These are phyloP conservation scores for Henckelia pumila DNA, from an alignment of 257 asterid genomes.

Conservation along the genomic window DNA sequence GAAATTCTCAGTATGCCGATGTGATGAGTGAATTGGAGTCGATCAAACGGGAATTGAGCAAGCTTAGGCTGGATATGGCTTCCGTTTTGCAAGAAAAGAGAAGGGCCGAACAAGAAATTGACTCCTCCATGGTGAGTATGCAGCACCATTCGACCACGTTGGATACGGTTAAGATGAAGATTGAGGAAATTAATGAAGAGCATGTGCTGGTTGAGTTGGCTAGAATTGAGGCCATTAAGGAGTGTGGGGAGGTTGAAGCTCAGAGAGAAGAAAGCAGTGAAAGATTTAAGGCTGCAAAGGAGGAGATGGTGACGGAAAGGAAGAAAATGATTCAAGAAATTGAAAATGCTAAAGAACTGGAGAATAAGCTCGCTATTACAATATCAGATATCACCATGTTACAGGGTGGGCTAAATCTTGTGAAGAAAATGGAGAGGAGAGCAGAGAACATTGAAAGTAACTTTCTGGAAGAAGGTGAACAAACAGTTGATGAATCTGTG, in stretches of 20 bases:
- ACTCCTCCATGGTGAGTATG: conserved; percentile 32
- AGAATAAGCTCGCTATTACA: conserved; percentile 45
- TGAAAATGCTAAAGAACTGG: conserved; percentile 40
- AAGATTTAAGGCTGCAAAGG: conserved; percentile 39
- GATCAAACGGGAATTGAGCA: conserved; percentile 56
- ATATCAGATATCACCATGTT: conserved; percentile 49
- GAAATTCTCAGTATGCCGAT: conserved; percentile 31
- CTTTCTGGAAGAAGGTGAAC: conserved; percentile 23
- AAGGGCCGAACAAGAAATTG: conserved; percentile 51
- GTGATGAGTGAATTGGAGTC: conserved; percentile 57
- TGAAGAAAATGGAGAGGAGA: conserved; percentile 44
- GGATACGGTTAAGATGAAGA: conserved; percentile 45
- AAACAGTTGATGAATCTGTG: conserved; percentile 20
- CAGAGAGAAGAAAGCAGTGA: conserved; percentile 40
- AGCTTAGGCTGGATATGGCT: conserved; percentile 80
- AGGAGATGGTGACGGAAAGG: conserved; percentile 40
- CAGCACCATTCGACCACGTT: conserved; percentile 32
- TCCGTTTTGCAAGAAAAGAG: conserved; percentile 55
- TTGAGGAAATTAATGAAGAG: conserved; percentile 71
- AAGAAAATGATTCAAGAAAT: conserved; percentile 35
- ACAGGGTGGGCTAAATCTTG: conserved; percentile 48
- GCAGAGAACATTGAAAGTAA: conserved; percentile 13
- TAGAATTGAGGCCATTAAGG: conserved; percentile 73
- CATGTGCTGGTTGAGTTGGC: conserved; percentile 89
- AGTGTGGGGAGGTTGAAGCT: conserved; percentile 53